Evolutionary conservation across 768 basidiomycete genomes (phyloP).

Genomic region (Gymnopilus dilepis): DNA sequence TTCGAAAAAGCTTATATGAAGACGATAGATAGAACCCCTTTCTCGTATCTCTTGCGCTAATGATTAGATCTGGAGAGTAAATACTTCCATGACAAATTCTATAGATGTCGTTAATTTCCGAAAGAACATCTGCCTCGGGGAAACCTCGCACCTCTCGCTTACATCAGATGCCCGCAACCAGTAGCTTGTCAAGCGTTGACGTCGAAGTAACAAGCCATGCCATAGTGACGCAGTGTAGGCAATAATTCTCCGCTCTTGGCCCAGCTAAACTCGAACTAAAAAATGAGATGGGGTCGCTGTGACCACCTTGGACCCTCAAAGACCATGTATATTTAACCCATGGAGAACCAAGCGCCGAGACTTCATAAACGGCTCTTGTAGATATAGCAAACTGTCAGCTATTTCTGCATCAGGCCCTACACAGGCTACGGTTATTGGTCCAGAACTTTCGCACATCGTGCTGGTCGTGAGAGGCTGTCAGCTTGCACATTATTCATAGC

Average conservation of each 20-base stretch:
- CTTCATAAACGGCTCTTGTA: not conserved
- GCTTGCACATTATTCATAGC: not conserved
- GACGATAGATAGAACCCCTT: not conserved
- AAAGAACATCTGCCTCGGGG: conserved; percentile 3
- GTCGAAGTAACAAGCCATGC: not conserved
- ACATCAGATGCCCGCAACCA: conserved; percentile 5
- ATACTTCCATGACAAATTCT: not conserved
- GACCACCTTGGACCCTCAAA: not conserved
- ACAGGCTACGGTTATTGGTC: not conserved
- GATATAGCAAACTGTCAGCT: not conserved
- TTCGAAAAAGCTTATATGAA: not conserved
- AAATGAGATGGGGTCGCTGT: not conserved
- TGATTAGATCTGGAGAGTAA: not conserved
- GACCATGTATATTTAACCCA: not conserved
- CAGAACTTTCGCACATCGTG: conserved; percentile 16
- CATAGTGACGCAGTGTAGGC: not conserved
- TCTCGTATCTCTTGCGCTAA: not conserved
- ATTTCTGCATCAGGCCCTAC: not conserved
- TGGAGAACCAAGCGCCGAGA: conserved; percentile 3
- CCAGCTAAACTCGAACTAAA: not conserved
- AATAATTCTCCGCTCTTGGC: not conserved
- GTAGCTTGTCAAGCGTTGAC: conserved; percentile 2
- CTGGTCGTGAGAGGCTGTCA: conserved; percentile 15
- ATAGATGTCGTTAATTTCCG: not conserved
- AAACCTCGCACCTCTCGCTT: conserved; percentile 6